A percentile compares a stretch with the other conserved stretches of the same genome.
Conservation (phyloP, 805 yeast genomes). For the Cyberlindnera misumaiensis region DNA sequence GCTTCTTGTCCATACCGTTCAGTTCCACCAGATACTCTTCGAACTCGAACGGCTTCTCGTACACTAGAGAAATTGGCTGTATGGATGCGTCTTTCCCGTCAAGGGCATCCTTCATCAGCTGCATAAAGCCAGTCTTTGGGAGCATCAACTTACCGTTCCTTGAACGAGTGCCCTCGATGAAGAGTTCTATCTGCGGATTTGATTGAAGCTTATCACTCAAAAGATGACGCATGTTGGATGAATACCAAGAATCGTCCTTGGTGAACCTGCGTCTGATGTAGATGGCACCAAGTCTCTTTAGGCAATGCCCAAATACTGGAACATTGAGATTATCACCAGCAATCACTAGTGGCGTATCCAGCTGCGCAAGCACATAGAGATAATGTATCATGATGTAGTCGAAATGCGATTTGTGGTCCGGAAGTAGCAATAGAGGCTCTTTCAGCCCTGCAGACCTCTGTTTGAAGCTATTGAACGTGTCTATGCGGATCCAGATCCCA, state of each 20-base stretch:
- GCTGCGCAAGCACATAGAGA: slow-evolving; percentile 11
- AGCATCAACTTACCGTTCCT: slow-evolving; percentile 21
- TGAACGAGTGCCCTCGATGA: slow-evolving; percentile 21
- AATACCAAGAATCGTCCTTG: slow-evolving; percentile 15
- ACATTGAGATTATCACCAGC: slow-evolving; percentile 22
- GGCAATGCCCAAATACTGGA: slow-evolving; percentile 16
- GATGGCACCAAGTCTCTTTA: slow-evolving; percentile 16
- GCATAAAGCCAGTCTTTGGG: slow-evolving; percentile 19
- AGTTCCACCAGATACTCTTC: slow-evolving; percentile 18
- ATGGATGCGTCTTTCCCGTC: slow-evolving; percentile 4
- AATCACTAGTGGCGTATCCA: slow-evolving; percentile 19
- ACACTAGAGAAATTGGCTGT: slow-evolving; percentile 16
- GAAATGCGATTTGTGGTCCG: slow-evolving; percentile 19
- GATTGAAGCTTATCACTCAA: slow-evolving; percentile 6
- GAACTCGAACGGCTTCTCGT: slow-evolving; percentile 21
- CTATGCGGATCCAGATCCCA: slow-evolving; percentile 19
- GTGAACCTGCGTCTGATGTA: slow-evolving; percentile 18
- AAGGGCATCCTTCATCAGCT: slow-evolving; percentile 11
- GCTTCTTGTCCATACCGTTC: slow-evolving; percentile 20
- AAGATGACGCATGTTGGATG: slow-evolving; percentile 8
- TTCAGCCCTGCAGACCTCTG: slow-evolving; percentile 1
- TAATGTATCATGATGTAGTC: slow-evolving; percentile 20
- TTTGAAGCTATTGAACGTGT: slow-evolving; percentile 8
- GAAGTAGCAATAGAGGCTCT: slow-evolving; percentile 10
- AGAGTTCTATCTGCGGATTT: slow-evolving; percentile 13